Evolutionary conservation across 2,329 filamentous ascomycete species (phyloP).

Genomic region (Fusarium multiceps): DNA sequence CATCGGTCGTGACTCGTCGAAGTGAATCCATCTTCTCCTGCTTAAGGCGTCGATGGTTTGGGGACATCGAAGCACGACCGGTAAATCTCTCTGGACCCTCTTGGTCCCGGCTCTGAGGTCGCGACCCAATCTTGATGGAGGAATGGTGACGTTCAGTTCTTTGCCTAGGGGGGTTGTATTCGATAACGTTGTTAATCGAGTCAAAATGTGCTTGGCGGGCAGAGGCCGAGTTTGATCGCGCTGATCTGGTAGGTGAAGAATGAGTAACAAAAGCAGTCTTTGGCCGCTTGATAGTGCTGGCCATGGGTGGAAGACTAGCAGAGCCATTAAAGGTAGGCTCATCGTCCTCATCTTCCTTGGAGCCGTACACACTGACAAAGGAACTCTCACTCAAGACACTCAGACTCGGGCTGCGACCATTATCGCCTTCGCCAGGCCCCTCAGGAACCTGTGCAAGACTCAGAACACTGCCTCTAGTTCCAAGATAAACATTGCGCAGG

Average conservation of each 20-base stretch:
- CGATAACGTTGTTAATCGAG: constrained; percentile 60
- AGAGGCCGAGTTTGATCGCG: constrained; percentile 49
- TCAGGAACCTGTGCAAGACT: constrained; percentile 63
- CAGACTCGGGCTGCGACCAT: constrained; percentile 64
- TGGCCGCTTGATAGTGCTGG: constrained; percentile 35
- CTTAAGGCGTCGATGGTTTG: constrained; percentile 48
- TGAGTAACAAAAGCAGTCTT: constrained; percentile 39
- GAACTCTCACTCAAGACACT: constrained; percentile 76
- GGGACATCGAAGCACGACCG: constrained; percentile 28
- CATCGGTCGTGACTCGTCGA: constrained; percentile 62
- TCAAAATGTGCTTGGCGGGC: constrained; percentile 53
- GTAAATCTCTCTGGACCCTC: constrained; percentile 29
- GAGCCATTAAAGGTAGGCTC: constrained; percentile 48
- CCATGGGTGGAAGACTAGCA: constrained; percentile 28
- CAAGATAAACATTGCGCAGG: constrained; percentile 69
- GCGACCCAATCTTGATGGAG: constrained; percentile 47
- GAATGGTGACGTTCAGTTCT: constrained; percentile 56
- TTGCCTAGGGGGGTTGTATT: constrained; percentile 61
- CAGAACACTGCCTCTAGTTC: constrained; percentile 59
- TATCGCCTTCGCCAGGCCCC: constrained; percentile 44
- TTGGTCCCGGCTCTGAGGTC: constrained; percentile 47
- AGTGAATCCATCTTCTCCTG: constrained; percentile 62
- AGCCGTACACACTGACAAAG: constrained; percentile 72
- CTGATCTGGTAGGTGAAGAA: constrained; percentile 16
- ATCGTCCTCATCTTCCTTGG: constrained; percentile 51